Percentiles rank a stretch among this genome's conserved stretches.
These are phyloP conservation scores for Cercospora sp. DNA, from an alignment of 2,329 filamentous ascomycete genomes.

Conservation along the genomic window DNA sequence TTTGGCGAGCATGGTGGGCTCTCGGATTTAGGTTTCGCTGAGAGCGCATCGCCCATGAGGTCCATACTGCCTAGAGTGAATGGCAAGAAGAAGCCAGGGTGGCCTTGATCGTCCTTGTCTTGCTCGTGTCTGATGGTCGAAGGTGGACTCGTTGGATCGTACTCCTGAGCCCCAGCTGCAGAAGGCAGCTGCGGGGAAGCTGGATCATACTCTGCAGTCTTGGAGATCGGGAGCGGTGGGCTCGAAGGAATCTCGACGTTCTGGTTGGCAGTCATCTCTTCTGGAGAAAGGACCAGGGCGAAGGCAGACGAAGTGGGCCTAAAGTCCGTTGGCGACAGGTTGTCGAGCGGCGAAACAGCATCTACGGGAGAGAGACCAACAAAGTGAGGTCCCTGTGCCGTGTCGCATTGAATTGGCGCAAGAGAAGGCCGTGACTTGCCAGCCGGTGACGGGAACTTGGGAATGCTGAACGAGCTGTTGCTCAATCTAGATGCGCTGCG, in stretches of 20 bases:
- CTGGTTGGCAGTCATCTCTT: constrained; percentile 9
- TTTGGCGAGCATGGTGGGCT: constrained; percentile 45
- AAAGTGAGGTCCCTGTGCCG: constrained; percentile 32
- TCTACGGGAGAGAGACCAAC: constrained; percentile 12
- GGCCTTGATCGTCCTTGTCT: background rate
- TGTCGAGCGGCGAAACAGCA: constrained; percentile 20
- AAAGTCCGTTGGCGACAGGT: constrained; percentile 12
- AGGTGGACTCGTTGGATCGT: constrained; percentile 35
- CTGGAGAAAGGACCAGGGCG: constrained; percentile 21
- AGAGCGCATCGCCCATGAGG: constrained; percentile 17
- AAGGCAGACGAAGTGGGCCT: constrained; percentile 25
- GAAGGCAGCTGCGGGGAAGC: constrained; percentile 27
- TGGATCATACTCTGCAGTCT: constrained; percentile 33
- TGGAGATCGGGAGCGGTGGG: constrained; percentile 29
- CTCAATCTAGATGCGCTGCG: constrained; percentile 5
- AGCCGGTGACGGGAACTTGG: constrained; percentile 39
- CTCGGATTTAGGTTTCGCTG: constrained; percentile 15
- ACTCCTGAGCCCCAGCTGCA: constrained; percentile 26
- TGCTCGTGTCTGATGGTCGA: constrained; percentile 17
- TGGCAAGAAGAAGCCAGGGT: constrained; percentile 22
- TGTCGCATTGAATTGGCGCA: constrained; percentile 17
- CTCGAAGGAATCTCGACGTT: constrained; percentile 30
- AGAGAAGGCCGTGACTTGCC: constrained; percentile 25
- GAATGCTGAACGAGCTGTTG: constrained; percentile 37
- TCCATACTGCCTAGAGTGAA: constrained; percentile 19